phyloP scores from a whole-genome alignment of 768 basidiomycete species.

The Mycena belliarum region DNA sequence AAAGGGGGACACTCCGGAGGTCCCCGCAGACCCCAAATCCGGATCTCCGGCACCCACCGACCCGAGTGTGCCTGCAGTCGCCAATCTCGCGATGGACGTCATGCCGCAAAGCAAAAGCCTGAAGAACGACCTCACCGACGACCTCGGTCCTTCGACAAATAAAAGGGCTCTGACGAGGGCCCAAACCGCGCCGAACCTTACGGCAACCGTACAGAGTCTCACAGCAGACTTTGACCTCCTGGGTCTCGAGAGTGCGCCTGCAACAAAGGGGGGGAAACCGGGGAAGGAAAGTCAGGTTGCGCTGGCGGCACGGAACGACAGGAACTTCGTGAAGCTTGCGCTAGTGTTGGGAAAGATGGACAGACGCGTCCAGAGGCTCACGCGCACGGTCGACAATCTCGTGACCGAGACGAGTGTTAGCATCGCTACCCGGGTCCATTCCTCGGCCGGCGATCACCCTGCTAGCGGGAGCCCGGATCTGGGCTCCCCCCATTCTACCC shows the following conservation, averaged over 20 bases:
- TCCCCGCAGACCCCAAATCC: too few species aligned
- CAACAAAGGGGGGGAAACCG: background rate
- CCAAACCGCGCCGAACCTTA: too few species aligned
- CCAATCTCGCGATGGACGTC: too few species aligned
- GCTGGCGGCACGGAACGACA: background rate
- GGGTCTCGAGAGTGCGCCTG: background rate
- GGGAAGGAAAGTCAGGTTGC: background rate
- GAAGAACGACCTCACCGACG: too few species aligned
- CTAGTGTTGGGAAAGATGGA: background rate
- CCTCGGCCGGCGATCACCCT: too few species aligned
- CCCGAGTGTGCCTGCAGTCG: too few species aligned
- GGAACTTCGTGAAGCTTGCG: background rate
- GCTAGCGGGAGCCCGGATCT: background rate
- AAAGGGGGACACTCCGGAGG: too few species aligned
- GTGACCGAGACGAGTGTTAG: background rate
- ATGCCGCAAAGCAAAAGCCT: too few species aligned
- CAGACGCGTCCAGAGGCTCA: background rate
- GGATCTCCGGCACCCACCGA: too few species aligned
- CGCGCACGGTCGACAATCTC: background rate
- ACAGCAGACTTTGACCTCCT: background rate
- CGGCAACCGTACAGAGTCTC: background rate
- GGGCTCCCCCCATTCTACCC: background rate
- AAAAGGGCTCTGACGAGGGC: too few species aligned
- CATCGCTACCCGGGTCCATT: too few species aligned
- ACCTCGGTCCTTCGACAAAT: background rate